Evolutionary conservation across 305 asterid species (phyloP).

Genomic region (Ilex paraguariensis): DNA sequence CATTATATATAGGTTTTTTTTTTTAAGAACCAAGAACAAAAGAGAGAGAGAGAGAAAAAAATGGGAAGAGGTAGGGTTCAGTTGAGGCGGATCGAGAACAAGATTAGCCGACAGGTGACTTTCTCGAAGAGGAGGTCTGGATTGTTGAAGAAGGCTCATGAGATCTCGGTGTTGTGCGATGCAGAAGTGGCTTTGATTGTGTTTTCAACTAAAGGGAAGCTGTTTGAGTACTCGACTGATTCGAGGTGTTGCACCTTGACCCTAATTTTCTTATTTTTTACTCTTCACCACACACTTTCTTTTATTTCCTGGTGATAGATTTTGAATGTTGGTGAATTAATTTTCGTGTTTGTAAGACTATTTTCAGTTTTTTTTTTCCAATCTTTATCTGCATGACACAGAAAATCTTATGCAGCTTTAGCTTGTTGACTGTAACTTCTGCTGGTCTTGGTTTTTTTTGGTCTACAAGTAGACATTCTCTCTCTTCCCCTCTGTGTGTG

Average conservation of each 20-base stretch:
- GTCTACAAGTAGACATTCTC: no score
- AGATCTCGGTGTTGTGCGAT: slow-evolving; percentile 75
- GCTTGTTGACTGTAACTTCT: no score
- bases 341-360: no score
- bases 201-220: slow-evolving; percentile 61
- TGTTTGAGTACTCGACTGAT: slow-evolving; percentile 51
- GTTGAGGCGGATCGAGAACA: slow-evolving; percentile 70
- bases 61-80: slow-evolving; percentile 78
- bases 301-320: no score
- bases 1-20: not conserved
- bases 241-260: slow-evolving; percentile 32
- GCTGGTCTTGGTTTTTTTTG: no score
- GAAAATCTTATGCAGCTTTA: no score
- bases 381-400: no score
- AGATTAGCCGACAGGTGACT: slow-evolving; percentile 68
- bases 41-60: not conserved
- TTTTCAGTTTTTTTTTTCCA: no score
- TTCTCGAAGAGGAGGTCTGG: slow-evolving; percentile 72
- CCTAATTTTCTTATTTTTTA: not conserved
- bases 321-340: no score
- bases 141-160: slow-evolving; percentile 60
- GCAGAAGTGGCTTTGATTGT: slow-evolving; percentile 69
- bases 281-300: not conserved
- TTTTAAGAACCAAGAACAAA: not conserved
- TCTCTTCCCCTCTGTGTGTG: no score